These are phyloP conservation scores for Boletus sp. DNA, from an alignment of 768 basidiomycete species.

Conservation along the genomic window DNA sequence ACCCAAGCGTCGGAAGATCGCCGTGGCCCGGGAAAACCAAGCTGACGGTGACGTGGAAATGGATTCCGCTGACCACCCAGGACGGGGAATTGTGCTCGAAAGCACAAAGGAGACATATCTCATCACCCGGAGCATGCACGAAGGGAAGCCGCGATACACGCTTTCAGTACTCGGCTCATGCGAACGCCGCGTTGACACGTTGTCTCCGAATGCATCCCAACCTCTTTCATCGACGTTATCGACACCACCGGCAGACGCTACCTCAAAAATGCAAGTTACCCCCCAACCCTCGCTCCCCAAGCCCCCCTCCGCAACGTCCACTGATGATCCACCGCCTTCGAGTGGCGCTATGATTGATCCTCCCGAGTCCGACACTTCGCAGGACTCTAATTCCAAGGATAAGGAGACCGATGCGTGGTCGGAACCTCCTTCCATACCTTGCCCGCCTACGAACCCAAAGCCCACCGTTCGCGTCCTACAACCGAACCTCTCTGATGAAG, in stretches of 20 bases:
- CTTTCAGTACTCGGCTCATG: constrained; percentile 15
- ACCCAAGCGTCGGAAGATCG: constrained; percentile 29
- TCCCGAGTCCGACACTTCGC: not conserved
- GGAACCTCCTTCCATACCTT: not conserved
- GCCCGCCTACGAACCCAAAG: not conserved
- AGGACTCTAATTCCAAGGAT: not conserved
- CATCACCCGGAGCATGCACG: constrained; percentile 9
- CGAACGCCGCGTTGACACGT: not conserved
- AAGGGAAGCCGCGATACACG: constrained; percentile 15
- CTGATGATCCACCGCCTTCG: not conserved
- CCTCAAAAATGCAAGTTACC: constrained; percentile 6
- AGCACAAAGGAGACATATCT: constrained; percentile 22
- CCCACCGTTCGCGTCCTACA: constrained; percentile 10
- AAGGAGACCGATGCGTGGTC: not conserved
- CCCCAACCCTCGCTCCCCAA: not conserved
- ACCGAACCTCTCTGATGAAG: constrained; percentile 16
- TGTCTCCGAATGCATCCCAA: not conserved
- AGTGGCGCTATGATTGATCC: constrained; percentile 1
- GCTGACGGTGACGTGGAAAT: constrained; percentile 5
- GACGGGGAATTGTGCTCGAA: constrained; percentile 25
- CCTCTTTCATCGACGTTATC: not conserved
- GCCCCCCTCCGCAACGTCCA: not conserved
- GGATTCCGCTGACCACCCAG: constrained; percentile 9
- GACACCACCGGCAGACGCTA: not conserved
- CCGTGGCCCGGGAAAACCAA: constrained; percentile 5